Base-by-base conservation (phyloP, 2,329 filamentous ascomycete genomes). In the Ophiocordyceps camponoti-saundersi region DNA sequence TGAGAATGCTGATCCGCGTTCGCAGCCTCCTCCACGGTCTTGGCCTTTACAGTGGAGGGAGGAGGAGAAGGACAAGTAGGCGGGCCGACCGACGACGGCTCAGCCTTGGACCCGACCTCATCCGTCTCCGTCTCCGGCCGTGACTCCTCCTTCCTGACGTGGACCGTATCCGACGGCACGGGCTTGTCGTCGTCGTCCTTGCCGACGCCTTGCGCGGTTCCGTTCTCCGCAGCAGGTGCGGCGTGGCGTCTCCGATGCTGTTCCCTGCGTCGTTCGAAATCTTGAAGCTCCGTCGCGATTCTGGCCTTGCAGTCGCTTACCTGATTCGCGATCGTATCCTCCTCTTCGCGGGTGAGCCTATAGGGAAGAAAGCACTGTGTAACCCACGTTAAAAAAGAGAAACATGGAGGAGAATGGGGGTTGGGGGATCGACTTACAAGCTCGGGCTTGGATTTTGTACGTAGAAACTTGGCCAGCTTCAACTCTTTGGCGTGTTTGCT, bases 281-380 rank as follows among this genome's bases (percentile, higher is more conserved):
- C 75, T 45, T 71, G 70, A 23, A 72, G 59, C 59, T 95, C 86
- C 48, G 66, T 70, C 18, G 76, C 71, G 52, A 93, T 78, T 7
- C 61, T 69, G 1, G 67, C 69, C 59, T 87, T 73, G 16, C 75
- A 76, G 46, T 82, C 75, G 44, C 72, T 69, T 26, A 86, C 70
- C 61, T 95, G 89, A 5, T 73, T 67, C 43, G 80, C 73, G 58
- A 95, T 85, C 12, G 63, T 69, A 6, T 78, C 73, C 61, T 89
- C 77, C 60, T 95, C 82, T 42, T 76, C 71, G 6, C 68, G 61
- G 30, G 77, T 78, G 48, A 85, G 70, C 55, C 87, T 79, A 82
- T 84, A 93, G 1, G 90, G 90, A 43, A 82, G 80, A 62, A 92
- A 95, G 61, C 83, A 90, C 87, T 95, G 47, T 7, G 21, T 5